These are phyloP conservation scores for Zymoseptoria ardabiliae DNA, from an alignment of 2,329 filamentous ascomycete species.

Conservation along the genomic window DNA sequence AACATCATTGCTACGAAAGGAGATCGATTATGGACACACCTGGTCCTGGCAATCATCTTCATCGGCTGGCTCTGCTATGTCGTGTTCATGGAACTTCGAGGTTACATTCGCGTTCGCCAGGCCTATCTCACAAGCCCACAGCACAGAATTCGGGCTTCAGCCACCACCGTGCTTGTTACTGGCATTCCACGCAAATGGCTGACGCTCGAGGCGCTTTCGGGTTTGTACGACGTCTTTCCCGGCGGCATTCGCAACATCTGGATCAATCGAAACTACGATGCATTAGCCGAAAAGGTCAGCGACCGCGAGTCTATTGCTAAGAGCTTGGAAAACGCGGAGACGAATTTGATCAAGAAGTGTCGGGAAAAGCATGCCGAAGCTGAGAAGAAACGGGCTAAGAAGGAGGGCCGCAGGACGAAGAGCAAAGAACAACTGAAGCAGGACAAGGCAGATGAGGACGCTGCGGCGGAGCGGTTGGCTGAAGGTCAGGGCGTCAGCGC, in stretches of 20 bases:
- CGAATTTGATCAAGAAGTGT: constrained; percentile 69
- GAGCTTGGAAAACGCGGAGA: constrained; percentile 73
- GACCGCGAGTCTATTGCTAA: constrained; percentile 63
- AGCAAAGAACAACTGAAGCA: constrained; percentile 46
- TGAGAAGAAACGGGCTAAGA: constrained; percentile 46
- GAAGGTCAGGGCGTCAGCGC: constrained; percentile 26
- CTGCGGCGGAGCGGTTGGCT: constrained; percentile 26
- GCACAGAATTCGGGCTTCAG: constrained; percentile 85
- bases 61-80: constrained; percentile 80
- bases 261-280: constrained; percentile 85
- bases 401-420: constrained; percentile 42
- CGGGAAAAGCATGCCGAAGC: constrained; percentile 67
- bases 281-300: constrained; percentile 76
- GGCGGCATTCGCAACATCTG: constrained; percentile 93
- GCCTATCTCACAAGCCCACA: constrained; percentile 91
- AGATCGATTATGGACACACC: constrained; percentile 71
- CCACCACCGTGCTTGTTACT: constrained; percentile 89
- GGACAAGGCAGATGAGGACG: constrained; percentile 20
- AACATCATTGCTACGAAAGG: constrained; percentile 65
- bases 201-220: constrained; percentile 68
- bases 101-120: constrained; percentile 89
- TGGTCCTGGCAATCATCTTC: constrained; percentile 69
- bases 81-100: constrained; percentile 75
- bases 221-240: constrained; percentile 90
- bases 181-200: constrained; percentile 90